Evolutionary conservation across 2,329 filamentous ascomycete species (phyloP), one percentile per base, ranked within the genome.

Genomic region (Penicillium sp.): DNA sequence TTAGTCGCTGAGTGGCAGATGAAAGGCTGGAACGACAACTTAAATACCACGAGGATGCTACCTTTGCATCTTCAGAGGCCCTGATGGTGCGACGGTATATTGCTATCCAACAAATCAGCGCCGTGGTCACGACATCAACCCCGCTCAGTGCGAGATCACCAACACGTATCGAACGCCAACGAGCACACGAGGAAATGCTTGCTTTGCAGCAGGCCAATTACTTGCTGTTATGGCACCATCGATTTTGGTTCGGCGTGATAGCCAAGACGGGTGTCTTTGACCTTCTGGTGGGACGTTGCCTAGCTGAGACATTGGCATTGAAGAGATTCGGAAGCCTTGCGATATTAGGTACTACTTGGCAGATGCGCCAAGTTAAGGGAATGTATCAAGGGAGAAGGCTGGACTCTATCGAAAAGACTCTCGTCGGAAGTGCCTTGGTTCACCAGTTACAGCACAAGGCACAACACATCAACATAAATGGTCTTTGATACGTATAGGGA

Each of bases 61-160:
- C 14, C 44, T 14, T 30, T n/a, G 18, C 27, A 27, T 31, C n/a
- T 16, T 27, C 9, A 27, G 19, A 5, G 3, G 7, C 6, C 13
- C 9, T n/a, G 27, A 38, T 42, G 1, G 46, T 40, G 25, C 37
- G 19, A 47, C 41, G n/a, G 9, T 7, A 11, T 25, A 13, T 13
- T 16, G 35, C 34, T 30, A 46, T 28, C 40, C 35, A 30, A 37
- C 27, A 10, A 27, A 14, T 35, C 13, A 33, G 16, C 25, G 25
- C n/a, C n/a, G 10, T 22, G 29, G 46, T 41, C 43, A 47, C 48
- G 48, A 47, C 48, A 50, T 41, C 14, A 27, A 47, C 43, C 48
- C 42, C 48, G 36, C 48, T 47, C 46, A 50, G 27, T 10, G 43
- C 48, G 48, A 46, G 22, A 49, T 45, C 33, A 29, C 13, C 31